These are phyloP conservation scores for Hirsutella minnesotensis DNA, from an alignment of 2,329 filamentous ascomycete species.

Conservation along the genomic window DNA sequence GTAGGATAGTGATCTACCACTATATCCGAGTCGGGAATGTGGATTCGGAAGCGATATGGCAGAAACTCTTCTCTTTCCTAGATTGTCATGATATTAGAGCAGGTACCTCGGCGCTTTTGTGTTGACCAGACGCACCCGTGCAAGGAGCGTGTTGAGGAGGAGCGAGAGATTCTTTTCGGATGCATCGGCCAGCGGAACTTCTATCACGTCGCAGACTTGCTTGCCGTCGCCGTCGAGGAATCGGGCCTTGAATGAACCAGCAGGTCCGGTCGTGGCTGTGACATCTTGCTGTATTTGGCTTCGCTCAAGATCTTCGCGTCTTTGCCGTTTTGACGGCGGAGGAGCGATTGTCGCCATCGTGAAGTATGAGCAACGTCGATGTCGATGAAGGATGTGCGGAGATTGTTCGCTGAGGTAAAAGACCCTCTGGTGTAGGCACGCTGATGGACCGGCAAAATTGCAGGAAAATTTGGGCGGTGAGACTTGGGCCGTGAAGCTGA, in stretches of 20 bases:
- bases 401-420: too few species aligned
- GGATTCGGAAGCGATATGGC: conserved; percentile 50
- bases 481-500: not conserved
- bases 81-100: not conserved
- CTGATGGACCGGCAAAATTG: conserved; percentile 11
- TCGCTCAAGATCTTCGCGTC: conserved; percentile 60
- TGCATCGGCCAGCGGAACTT: conserved; percentile 73
- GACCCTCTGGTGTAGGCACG: too few species aligned
- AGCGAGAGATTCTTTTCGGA: conserved; percentile 82
- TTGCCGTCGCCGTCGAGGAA: conserved; percentile 74
- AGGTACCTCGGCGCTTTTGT: not conserved
- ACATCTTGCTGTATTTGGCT: conserved; percentile 67
- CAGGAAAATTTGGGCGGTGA: conserved; percentile 17
- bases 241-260: conserved; percentile 72
- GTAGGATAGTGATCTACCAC: conserved; percentile 44
- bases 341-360: conserved; percentile 70
- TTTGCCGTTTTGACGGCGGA: conserved; percentile 82
- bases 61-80: conserved; percentile 46
- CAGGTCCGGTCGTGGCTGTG: conserved; percentile 50
- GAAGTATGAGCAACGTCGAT: not conserved
- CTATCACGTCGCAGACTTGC: conserved; percentile 56
- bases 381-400: too few species aligned
- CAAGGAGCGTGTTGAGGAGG: conserved; percentile 73
- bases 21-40: conserved; percentile 39
- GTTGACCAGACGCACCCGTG: conserved; percentile 38